A percentile compares a stretch with the other conserved stretches of the same genome.
Conservation (phyloP, 2,329 filamentous ascomycete genomes). For the Trichoderma endophyticum region DNA sequence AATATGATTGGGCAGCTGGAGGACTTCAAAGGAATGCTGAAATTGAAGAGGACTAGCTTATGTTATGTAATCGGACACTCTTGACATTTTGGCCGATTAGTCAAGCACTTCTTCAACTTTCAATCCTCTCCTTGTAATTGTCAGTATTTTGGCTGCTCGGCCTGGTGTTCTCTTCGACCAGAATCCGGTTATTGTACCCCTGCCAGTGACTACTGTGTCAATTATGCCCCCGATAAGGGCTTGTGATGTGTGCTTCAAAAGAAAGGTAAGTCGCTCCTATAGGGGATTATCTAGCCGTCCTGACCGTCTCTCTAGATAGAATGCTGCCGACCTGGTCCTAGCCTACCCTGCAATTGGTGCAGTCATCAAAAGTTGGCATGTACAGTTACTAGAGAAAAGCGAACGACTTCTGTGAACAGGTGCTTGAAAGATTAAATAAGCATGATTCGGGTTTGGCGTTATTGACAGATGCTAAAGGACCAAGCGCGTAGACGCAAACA, state of each 20-base stretch:
- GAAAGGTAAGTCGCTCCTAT: not conserved
- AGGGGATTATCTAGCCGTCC: not conserved
- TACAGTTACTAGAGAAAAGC: not conserved
- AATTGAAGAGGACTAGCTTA: not conserved
- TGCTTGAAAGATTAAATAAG: not conserved
- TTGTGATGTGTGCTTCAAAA: not conserved
- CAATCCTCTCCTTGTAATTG: not conserved
- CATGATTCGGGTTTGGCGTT: not conserved
- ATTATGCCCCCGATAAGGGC: not conserved
- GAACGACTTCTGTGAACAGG: not conserved
- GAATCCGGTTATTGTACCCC: not conserved
- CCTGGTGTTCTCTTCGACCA: not conserved
- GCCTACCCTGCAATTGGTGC: slow-evolving; percentile 8
- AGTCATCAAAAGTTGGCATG: not conserved
- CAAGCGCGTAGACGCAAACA: not conserved
- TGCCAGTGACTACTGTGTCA: not conserved
- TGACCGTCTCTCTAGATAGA: not conserved
- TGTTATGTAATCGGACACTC: not conserved
- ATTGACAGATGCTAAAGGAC: not conserved
- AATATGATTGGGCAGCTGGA: not conserved
- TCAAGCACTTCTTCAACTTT: not conserved
- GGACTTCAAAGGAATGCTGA: not conserved
- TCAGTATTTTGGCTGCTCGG: not conserved
- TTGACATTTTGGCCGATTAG: not conserved
- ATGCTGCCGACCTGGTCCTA: not conserved